Conservation (phyloP, 768 basidiomycete genomes). For the Hygrophorus russula region DNA sequence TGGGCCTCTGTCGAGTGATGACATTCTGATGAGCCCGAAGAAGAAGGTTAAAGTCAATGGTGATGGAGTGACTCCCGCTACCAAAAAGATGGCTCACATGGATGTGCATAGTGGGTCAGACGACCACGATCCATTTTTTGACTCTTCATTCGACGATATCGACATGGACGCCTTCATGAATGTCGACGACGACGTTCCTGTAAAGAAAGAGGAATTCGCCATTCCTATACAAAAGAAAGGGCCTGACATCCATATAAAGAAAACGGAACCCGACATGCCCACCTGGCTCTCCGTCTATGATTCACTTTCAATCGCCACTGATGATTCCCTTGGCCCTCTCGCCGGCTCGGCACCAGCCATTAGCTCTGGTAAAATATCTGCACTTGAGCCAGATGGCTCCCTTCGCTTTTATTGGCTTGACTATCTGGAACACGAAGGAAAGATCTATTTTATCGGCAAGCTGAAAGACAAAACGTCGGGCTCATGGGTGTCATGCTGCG, state of each 20-base stretch:
- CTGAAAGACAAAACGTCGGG: constrained; percentile 65
- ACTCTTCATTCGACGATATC: constrained; percentile 43
- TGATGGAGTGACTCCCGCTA: constrained; percentile 39
- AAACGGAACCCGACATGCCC: constrained; percentile 37
- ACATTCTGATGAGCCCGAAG: constrained; percentile 52
- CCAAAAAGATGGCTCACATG: constrained; percentile 45
- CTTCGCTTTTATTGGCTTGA: constrained; percentile 95
- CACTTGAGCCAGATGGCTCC: constrained; percentile 75
- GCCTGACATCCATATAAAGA: constrained; percentile 13
- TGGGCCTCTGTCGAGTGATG: constrained; percentile 42
- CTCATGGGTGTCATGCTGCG: constrained; percentile 74
- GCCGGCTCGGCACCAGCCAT: constrained; percentile 21
- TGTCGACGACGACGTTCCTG: constrained; percentile 37
- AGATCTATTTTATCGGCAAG: constrained; percentile 85
- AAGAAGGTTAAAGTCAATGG: constrained; percentile 47
- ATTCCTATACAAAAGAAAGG: constrained; percentile 17
- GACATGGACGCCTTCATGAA: constrained; percentile 55
- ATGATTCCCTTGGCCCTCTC: constrained; percentile 48
- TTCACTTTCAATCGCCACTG: constrained; percentile 47
- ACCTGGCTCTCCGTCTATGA: constrained; percentile 72
- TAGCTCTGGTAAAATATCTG: constrained; percentile 34
- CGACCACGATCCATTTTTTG: constrained; percentile 28
- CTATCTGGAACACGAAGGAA: constrained; percentile 79
- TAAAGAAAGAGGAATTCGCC: constrained; percentile 36
- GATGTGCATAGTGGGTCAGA: constrained; percentile 45